Evolutionary conservation across 805 yeast species (phyloP).

Genomic region (Pichia scutulata): DNA sequence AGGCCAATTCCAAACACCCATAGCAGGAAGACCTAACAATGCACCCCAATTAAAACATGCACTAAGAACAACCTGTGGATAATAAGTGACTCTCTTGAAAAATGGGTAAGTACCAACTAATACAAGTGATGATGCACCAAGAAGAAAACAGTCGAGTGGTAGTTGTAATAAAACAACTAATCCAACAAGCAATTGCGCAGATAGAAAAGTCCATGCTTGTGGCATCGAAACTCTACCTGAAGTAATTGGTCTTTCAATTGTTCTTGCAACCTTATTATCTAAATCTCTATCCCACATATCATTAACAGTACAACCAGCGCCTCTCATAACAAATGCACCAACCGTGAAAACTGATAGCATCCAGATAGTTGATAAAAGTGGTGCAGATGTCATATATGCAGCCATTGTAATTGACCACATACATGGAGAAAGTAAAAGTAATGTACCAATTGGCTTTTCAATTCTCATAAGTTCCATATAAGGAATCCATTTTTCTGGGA

Average conservation of each 20-base stretch:
- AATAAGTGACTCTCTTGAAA: conserved; percentile 90
- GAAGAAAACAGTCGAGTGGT: conserved; percentile 72
- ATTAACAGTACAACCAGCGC: conserved; percentile 96
- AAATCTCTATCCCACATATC: conserved; percentile 79
- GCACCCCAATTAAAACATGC: conserved; percentile 94
- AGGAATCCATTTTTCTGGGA: conserved; percentile 75
- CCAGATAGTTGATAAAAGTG: conserved; percentile 50
- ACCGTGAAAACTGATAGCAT: conserved; percentile 66
- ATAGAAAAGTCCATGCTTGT: conserved; percentile 65
- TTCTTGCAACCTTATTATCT: conserved; percentile 81
- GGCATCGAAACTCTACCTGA: conserved; percentile 67
- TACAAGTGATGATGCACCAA: conserved; percentile 76
- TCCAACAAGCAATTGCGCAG: conserved; percentile 69
- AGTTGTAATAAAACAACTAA: conserved; percentile 60
- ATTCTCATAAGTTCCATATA: conserved; percentile 87
- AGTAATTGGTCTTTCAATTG: conserved; percentile 88
- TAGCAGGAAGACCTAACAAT: conserved; percentile 89
- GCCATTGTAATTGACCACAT: conserved; percentile 94
- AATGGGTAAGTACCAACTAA: conserved; percentile 84
- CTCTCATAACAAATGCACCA: conserved; percentile 90
- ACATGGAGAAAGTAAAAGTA: conserved; percentile 75
- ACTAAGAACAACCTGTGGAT: conserved; percentile 81
- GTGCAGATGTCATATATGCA: conserved; percentile 63
- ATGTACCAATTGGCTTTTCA: conserved; percentile 95
- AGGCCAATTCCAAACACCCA: conserved; percentile 72